Percentiles rank a stretch among this genome's conserved stretches.
These are phyloP conservation scores for Strigomonas galati DNA, from an alignment of 208 protist species.

Conservation along the genomic window DNA sequence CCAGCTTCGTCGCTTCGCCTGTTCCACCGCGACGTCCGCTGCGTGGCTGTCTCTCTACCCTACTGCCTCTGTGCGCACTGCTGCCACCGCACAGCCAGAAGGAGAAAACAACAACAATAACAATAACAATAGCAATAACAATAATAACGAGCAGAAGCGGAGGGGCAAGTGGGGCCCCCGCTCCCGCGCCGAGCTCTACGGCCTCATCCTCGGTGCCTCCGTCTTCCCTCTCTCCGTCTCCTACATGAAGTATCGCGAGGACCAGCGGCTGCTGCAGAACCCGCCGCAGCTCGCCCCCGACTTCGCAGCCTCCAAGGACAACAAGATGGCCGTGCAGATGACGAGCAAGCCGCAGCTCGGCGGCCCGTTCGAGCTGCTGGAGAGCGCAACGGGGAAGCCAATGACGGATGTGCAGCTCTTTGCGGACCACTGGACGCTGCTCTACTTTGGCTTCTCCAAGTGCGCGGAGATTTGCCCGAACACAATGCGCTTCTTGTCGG, in stretches of 20 bases:
- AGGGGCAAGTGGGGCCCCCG: conserved; percentile 30
- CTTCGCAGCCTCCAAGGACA: conserved; percentile 30
- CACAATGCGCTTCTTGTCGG: conserved; percentile 61
- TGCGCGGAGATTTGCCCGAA: conserved; percentile 82
- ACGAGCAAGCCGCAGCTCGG: conserved; percentile 56
- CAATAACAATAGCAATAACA: background rate
- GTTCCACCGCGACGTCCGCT: too few relatives aligned
- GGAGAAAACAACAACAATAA: background rate
- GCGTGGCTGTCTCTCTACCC: too few relatives aligned
- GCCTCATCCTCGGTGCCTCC: conserved; percentile 44
- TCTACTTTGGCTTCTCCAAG: conserved; percentile 89
- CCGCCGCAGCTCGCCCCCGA: conserved; percentile 36
- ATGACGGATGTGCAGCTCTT: conserved; percentile 72
- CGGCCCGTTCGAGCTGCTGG: conserved; percentile 58
- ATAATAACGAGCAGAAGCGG: too few relatives aligned
- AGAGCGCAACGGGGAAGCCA: conserved; percentile 55
- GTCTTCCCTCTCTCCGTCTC: conserved; percentile 52
- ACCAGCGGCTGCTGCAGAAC: conserved; percentile 20
- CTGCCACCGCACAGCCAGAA: too few relatives aligned
- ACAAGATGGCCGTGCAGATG: conserved; percentile 19
- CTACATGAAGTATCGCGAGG: conserved; percentile 55
- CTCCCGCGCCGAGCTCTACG: conserved; percentile 57
- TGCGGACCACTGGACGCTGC: conserved; percentile 68
- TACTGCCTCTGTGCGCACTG: too few relatives aligned
- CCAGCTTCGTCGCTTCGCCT: too few relatives aligned